phyloP scores from a whole-genome alignment of 1,139 yeast species.

The Pichia kudriavzevii region DNA sequence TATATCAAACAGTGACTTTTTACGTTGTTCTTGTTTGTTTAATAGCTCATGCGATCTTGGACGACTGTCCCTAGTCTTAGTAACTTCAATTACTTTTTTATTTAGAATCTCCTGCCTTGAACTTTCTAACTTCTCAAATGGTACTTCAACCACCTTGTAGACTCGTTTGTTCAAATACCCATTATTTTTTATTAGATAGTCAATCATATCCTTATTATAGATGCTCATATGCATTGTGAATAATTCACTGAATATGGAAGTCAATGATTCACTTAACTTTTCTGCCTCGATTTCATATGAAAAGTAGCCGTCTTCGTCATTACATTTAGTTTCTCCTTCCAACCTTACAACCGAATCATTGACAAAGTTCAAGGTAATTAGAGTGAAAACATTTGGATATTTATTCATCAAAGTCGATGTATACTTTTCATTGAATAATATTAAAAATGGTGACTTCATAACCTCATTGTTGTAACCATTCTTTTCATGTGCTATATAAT shows the following conservation, averaged over 20 bases:
- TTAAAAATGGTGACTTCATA: constrained; percentile 52
- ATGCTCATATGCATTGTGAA: constrained; percentile 16
- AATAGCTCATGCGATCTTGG: constrained; percentile 9
- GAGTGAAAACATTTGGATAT: constrained; percentile 38
- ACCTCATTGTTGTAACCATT: constrained; percentile 52
- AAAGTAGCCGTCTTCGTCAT: constrained; percentile 6
- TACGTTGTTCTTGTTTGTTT: background rate
- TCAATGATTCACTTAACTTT: constrained; percentile 13
- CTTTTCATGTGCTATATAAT: constrained; percentile 75
- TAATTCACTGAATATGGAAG: constrained; percentile 14
- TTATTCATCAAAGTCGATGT: constrained; percentile 29
- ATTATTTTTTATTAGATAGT: constrained; percentile 15
- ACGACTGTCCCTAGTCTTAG: constrained; percentile 3
- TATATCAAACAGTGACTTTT: background rate
- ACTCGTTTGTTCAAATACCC: constrained; percentile 11
- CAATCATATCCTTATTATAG: constrained; percentile 15
- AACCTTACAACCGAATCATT: constrained; percentile 20
- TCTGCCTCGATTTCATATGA: constrained; percentile 8
- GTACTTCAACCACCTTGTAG: constrained; percentile 3
- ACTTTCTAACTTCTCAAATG: constrained; percentile 2
- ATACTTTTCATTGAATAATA: constrained; percentile 52
- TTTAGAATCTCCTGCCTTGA: constrained; percentile 4
- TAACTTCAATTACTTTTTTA: constrained; percentile 3
- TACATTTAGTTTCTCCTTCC: constrained; percentile 17
- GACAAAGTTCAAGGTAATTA: constrained; percentile 37